A percentile compares a stretch with the other conserved stretches of the same genome.
Conservation (phyloP, 768 basidiomycete genomes). For the Multifurca ochricompacta region DNA sequence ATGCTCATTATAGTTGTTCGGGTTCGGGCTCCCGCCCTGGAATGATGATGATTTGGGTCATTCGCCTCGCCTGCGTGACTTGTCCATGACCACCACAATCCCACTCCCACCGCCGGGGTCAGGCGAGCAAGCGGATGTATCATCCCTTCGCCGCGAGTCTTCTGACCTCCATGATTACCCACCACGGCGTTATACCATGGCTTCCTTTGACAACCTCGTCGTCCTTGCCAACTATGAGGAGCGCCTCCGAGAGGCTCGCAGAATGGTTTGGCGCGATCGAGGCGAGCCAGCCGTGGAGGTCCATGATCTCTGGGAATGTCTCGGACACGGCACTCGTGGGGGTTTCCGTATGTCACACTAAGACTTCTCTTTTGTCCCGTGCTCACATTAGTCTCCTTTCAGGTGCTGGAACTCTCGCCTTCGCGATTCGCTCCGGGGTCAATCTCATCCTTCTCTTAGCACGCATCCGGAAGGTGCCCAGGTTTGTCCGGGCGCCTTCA, state of each 20-base stretch:
- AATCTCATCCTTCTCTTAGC: constrained; percentile 74
- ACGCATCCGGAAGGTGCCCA: constrained; percentile 41
- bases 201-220: constrained; percentile 78
- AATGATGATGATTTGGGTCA: background rate
- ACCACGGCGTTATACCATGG: constrained; percentile 51
- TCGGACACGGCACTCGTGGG: constrained; percentile 64
- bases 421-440: constrained; percentile 73
- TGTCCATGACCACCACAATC: background rate
- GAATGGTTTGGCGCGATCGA: constrained; percentile 74
- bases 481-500: background rate
- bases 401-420: constrained; percentile 81
- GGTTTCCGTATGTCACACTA: constrained; percentile 52
- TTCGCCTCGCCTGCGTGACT: background rate
- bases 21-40: background rate
- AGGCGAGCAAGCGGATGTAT: background rate
- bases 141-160: background rate
- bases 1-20: background rate
- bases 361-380: background rate
- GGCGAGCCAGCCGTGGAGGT: constrained; percentile 72
- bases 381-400: background rate
- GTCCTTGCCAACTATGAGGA: constrained; percentile 82
- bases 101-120: background rate
- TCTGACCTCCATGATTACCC: constrained; percentile 38
- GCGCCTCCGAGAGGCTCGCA: constrained; percentile 59
- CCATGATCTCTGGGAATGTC: constrained; percentile 51